A percentile compares a stretch with the other conserved stretches of the same genome.
These are phyloP conservation scores for Setomelanomma holmii DNA, from an alignment of 2,329 filamentous ascomycete genomes.

Conservation along the genomic window DNA sequence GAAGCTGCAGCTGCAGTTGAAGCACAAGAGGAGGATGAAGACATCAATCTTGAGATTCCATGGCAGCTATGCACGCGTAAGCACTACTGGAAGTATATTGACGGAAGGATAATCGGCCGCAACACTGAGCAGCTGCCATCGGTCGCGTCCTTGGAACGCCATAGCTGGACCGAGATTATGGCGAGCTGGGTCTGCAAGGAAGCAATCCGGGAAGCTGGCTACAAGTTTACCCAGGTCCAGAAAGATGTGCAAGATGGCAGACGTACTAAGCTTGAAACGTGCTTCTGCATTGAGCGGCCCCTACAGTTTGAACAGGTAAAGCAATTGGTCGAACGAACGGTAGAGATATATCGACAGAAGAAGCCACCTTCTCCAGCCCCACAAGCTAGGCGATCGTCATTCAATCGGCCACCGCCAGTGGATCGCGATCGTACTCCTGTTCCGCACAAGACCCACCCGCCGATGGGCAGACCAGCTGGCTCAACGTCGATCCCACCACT, in stretches of 20 bases:
- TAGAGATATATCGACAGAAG: constrained; percentile 43
- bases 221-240: constrained; percentile 38
- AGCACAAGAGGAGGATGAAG: constrained; percentile 41
- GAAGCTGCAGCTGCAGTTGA: constrained; percentile 41
- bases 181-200: constrained; percentile 49
- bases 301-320: constrained; percentile 46
- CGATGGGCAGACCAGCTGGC: constrained; percentile 30
- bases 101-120: constrained; percentile 36
- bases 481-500: constrained; percentile 20
- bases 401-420: constrained; percentile 23
- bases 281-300: constrained; percentile 43
- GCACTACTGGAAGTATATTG: constrained; percentile 46
- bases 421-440: constrained; percentile 38
- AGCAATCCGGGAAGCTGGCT: constrained; percentile 44
- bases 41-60: constrained; percentile 43
- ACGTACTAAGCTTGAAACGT: constrained; percentile 44
- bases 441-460: constrained; percentile 21
- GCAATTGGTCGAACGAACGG: constrained; percentile 48
- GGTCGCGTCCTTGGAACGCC: constrained; percentile 35
- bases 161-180: constrained; percentile 45
- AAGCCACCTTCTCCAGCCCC: constrained; percentile 22
- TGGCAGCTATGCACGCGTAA: constrained; percentile 44
- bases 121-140: constrained; percentile 40
- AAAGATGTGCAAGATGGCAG: constrained; percentile 40
- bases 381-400: constrained; percentile 26